Base-by-base conservation (phyloP, 164 flowering plant species). In the Platanus orientalis region DNA sequence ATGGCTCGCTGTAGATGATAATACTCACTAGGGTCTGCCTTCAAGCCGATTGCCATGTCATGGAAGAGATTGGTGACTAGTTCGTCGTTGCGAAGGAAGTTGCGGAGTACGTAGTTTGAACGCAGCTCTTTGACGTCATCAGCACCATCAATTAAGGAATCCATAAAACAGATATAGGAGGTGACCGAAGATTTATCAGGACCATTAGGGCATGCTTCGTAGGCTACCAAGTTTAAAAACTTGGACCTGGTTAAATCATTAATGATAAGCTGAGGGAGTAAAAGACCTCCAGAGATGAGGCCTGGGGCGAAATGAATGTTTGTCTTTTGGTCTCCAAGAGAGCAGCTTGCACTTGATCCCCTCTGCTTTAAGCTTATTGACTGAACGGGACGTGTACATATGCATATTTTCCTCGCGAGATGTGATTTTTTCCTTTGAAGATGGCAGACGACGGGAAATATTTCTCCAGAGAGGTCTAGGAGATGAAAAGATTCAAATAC, bases 121-220 rank as follows among this genome's bases (percentile, higher is more conserved):
- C 57, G 59, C 32, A 71, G 54, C 58, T 30, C 67, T 29, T 62
- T 44, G 21, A 71, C 70, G 27, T 62, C 70, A n/a, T 52, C 23
- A 1, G 54, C 70, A 4, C 25, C 19, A 32, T 66, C 55, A 17
- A 65, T 64, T 10, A 70, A 61, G 16, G 62, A 59, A 53, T 53
- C 65, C 44, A 61, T 5, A 49, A 65, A 66, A 28, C 58, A 48
- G 12, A 71, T 9, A 39, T 57, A 66, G 4, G 66, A 55, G 19
- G 54, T 57, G 25, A 66, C 28, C 40, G 10, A 29, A 24, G 24
- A 57, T 1, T 56, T 53, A 4, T 13, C 51, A 4, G 47, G n/a
- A 16, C 47, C 34, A 40, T 40, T 53, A 17, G 27, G 59, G 55
- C 57, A 61, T 24, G 29, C 24, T 39, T 65, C 66, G 17, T 66